Percentiles rank a stretch among this genome's conserved stretches.
These are phyloP conservation scores for Rhodamnia rubescens DNA, from an alignment of 345 rosid genomes.

Conservation along the genomic window DNA sequence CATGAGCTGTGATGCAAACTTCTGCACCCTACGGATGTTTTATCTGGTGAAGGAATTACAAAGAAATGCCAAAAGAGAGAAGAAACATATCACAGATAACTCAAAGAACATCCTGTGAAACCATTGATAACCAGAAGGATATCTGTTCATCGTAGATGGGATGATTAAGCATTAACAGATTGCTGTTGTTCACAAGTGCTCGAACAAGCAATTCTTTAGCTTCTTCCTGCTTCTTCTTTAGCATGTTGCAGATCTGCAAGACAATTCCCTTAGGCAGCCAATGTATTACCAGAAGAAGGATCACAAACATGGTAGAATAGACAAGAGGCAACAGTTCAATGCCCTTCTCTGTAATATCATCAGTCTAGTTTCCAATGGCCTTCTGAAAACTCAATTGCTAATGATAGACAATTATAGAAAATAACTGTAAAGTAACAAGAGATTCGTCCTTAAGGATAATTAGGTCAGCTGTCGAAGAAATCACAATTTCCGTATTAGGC, in stretches of 20 bases:
- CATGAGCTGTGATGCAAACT: conserved; percentile 36
- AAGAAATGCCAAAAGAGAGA: neutral
- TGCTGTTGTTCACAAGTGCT: conserved; percentile 70
- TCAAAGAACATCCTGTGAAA: neutral
- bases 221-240: conserved; percentile 79
- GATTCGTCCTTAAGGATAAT: neutral
- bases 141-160: conserved; percentile 68
- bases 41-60: conserved; percentile 34
- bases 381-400: neutral
- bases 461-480: neutral
- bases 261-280: neutral
- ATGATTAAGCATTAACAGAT: conserved; percentile 76
- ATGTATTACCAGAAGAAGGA: neutral
- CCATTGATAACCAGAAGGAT: conserved; percentile 37
- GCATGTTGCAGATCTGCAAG: conserved; percentile 64
- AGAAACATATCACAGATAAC: neutral
- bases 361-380: neutral
- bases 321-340: neutral
- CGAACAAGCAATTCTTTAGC: conserved; percentile 79
- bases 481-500: neutral
- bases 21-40: conserved; percentile 57
- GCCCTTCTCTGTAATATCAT: neutral
- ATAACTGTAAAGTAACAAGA: neutral
- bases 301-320: neutral
- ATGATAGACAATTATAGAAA: neutral